Conservation (phyloP, 169 alveolate genomes). For the Plasmodium relictum region DNA sequence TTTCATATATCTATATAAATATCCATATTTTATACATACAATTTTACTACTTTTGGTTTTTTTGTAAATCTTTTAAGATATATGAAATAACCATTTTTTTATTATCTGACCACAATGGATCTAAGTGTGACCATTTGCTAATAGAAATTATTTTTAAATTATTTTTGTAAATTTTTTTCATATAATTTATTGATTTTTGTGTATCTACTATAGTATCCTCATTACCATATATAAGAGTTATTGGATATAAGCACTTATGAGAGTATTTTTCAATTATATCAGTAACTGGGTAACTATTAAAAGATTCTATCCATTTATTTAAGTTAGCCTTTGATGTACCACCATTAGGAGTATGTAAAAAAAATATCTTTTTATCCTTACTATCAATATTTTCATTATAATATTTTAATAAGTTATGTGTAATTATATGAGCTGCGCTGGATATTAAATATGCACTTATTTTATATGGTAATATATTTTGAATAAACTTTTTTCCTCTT, state of each 20-base stretch:
- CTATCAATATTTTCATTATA: neutral
- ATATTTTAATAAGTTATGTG: constrained; percentile 15
- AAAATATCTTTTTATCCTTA: constrained; percentile 11
- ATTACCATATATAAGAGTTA: constrained; percentile 39
- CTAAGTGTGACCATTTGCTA: constrained; percentile 48
- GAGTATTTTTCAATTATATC: constrained; percentile 41
- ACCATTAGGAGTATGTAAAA: constrained; percentile 45
- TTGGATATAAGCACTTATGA: constrained; percentile 19
- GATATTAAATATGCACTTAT: neutral
- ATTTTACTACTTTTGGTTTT: neutral
- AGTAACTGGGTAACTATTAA: constrained; percentile 22
- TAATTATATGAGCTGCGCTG: constrained; percentile 8
- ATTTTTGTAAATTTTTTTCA: constrained; percentile 14
- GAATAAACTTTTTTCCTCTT: neutral
- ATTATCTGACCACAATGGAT: constrained; percentile 20
- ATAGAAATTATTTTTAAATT: constrained; percentile 9
- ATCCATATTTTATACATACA: neutral
- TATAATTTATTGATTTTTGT: constrained; percentile 19
- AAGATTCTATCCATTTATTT: constrained; percentile 16
- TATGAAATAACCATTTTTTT: constrained; percentile 17
- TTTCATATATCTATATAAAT: neutral
- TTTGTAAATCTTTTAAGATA: constrained; percentile 27
- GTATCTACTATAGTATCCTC: constrained; percentile 27
- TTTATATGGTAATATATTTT: constrained; percentile 9
- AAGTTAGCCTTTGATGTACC: constrained; percentile 26